Conservation (phyloP, 192 early-diverging fungal species). For the Funneliformis mosseae region DNA sequence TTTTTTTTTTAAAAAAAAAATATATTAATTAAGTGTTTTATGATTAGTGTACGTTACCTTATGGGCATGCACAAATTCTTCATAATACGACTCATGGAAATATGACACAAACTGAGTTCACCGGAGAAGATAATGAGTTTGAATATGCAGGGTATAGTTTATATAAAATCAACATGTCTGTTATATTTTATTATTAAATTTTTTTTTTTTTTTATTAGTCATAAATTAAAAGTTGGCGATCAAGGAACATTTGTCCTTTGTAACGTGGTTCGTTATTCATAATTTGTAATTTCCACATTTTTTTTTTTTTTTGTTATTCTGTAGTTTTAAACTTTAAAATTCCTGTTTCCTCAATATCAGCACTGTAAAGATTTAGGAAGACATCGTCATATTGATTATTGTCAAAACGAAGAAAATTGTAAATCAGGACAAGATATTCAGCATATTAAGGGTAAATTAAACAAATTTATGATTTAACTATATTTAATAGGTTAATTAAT, state of each 20-base stretch:
- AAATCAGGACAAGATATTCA: background rate
- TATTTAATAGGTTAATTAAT: background rate
- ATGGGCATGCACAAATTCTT: background rate
- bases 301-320: background rate
- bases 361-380: slow-evolving; percentile 19
- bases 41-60: slow-evolving; percentile 8
- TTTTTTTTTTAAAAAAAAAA: too few relatives aligned
- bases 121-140: slow-evolving; percentile 20
- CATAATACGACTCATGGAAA: slow-evolving; percentile 18
- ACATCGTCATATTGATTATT: slow-evolving; percentile 36
- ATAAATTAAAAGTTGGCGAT: slow-evolving; percentile 25
- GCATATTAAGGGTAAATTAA: slow-evolving; percentile 16
- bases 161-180: background rate
- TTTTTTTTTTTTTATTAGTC: background rate
- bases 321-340: too few relatives aligned
- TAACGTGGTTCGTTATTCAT: background rate
- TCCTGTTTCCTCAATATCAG: background rate
- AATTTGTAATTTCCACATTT: background rate
- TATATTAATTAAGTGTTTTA: background rate
- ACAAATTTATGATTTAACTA: background rate
- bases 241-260: slow-evolving; percentile 30
- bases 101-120: slow-evolving; percentile 17
- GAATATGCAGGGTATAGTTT: slow-evolving; percentile 14
- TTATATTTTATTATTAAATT: background rate
- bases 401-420: slow-evolving; percentile 9